Evolutionary conservation across 768 basidiomycete species (phyloP), one percentile per base, ranked within the genome.

Genomic region (Mycena haematopus): DNA sequence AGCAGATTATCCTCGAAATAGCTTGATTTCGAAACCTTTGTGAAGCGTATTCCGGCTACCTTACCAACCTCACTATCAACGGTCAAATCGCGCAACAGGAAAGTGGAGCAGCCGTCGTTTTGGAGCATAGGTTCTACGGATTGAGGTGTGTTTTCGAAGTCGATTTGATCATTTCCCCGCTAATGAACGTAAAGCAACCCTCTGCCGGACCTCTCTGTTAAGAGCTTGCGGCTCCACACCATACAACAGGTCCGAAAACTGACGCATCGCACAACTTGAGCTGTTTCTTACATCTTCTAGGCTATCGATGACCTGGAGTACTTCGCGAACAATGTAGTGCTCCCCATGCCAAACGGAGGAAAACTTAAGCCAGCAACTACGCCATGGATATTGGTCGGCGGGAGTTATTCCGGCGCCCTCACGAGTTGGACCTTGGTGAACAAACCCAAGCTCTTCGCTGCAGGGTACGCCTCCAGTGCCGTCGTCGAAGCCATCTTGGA

Each of bases 111-210:
- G 81, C 84, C 6, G 77, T 91, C 65, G 76, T 91, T 29, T 63
- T 91, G 25, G 90, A 92, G 68, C 90, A 92, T 69, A 82, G 91
- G 24, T 92, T 87, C 78, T 91, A 86, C 64, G 90, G 90, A 15
- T 74, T 83, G n/a, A 66, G 65, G 65, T 62, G 44, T 13, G 52
- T 46, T 14, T 14, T 31, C n/a, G 4, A 7, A 15, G 11, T 35
- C 13, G 13, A 17, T 50, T 38, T 21, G 11, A 6, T 13, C 7
- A 38, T 33, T 19, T n/a, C 25, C 29, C 8, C n/a, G 24, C 44
- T 58, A 21, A 61, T 8, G 27, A 19, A 27, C 2, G 1, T 42
- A 9, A 35, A 91, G 89, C 60, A 92, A 90, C 70, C 90, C 90
- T 5, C 81, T 79, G 51, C 76, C 81, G 21, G 80, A 91, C 71